A percentile compares a stretch with the other conserved stretches of the same genome.
phyloP scores from a whole-genome alignment of 805 yeast genomes.

The Lipomyces chichibuensis region DNA sequence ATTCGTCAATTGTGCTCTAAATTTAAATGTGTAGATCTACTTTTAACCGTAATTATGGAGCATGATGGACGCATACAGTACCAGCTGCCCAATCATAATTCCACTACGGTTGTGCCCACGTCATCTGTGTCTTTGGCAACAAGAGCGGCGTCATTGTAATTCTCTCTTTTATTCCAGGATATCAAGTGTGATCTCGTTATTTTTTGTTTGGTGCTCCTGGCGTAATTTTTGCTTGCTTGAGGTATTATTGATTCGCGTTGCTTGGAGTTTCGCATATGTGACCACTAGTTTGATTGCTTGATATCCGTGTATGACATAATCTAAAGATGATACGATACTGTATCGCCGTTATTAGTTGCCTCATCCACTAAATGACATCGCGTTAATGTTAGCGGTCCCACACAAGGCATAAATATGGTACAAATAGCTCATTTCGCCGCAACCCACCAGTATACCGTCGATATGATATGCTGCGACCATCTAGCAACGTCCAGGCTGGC shows the following conservation, averaged over 20 bases:
- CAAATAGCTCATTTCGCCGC: too few relatives aligned
- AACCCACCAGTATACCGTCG: too few relatives aligned
- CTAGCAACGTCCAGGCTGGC: too few relatives aligned
- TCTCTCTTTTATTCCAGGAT: neutral
- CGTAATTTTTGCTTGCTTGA: neutral
- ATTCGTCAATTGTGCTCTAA: constrained; percentile 12
- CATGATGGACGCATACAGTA: constrained; percentile 14
- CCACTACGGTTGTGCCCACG: neutral
- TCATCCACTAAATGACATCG: neutral
- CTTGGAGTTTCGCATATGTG: neutral
- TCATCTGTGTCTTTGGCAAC: neutral
- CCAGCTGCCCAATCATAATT: neutral
- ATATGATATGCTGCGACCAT: too few relatives aligned
- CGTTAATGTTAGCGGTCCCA: too few relatives aligned
- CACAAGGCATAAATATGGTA: too few relatives aligned
- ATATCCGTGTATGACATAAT: neutral
- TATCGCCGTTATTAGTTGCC: neutral
- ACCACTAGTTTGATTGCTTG: neutral
- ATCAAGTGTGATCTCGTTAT: neutral
- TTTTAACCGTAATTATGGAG: constrained; percentile 23
- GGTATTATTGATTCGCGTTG: neutral
- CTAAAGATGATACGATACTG: neutral
- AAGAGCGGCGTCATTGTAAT: neutral
- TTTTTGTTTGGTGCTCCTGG: neutral
- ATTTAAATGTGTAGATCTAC: constrained; percentile 10